Evolutionary conservation across 495 filamentous ascomycete genomes (phyloP), one percentile per base, ranked within the genome.

Genomic region (Penicillium silybi): DNA sequence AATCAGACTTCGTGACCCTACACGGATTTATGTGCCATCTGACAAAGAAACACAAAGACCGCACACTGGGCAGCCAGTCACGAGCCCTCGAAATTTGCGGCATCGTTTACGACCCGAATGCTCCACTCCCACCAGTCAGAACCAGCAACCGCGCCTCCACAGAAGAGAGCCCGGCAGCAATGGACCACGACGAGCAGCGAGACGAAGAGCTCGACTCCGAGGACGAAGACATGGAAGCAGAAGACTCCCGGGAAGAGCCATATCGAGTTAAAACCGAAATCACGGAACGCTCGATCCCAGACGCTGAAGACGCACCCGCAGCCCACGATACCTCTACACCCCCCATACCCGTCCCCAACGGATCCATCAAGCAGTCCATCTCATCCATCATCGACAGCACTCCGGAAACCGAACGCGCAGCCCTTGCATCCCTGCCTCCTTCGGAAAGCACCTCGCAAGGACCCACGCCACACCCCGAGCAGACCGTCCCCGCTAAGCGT

Each of bases 21-120:
- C 71, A 75, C 47, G 73, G 72, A 35, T 76, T 75, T 59, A 77
- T 77, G 73, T 77, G 73, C 61, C 73, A 77, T 43, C 57, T 77
- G 46, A 77, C 73, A 4, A 77, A 77, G 58, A 77, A 77, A 50
- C 73, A 77, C 57, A 77, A 77, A 44, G 73, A 77, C 58, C 72
- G 73, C 47, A 74, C 68, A 4, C 38, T 77, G 47, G 73, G 73
- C 13, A 77, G 72, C 56, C 73, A 77, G 34, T 74, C 72, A 7
- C 60, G 73, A 10, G 73, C 73, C 4, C 63, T 77, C 20, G 73
- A 77, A 52, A 57, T 75, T 2, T 77, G 73, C 43, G 73, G 73
- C n/a, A 58, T 71, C 3, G 67, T 77, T 8, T 75, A 66, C 51
- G 72, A 77, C 46, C 72, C 72, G 8, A 72, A 65, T 40, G 63